Percentiles rank a stretch among this genome's conserved stretches.
Conservation (phyloP, 2,329 filamentous ascomycete genomes). For the Colletotrichum lindemuthianum region DNA sequence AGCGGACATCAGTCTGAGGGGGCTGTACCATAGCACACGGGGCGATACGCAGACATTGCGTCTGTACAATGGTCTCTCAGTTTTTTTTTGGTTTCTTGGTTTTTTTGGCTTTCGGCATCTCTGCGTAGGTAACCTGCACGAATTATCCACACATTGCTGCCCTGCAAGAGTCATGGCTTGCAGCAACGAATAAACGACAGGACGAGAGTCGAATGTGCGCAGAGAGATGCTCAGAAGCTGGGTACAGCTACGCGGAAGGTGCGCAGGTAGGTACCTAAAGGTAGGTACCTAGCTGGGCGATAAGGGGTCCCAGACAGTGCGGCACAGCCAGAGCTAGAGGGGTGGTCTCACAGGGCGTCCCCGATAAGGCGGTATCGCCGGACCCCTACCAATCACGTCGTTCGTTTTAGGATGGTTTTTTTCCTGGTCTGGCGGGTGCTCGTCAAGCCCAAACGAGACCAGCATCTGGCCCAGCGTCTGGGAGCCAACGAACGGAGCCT, state of each 20-base stretch:
- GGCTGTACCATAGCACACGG: conserved; percentile 1
- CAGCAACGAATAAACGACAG: too few species aligned
- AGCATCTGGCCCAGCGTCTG: conserved; percentile 25
- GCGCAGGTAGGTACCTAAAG: conserved; percentile 3
- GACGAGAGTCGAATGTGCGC: too few species aligned
- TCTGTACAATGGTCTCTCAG: too few species aligned
- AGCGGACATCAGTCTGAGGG: not conserved
- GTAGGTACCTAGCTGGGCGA: conserved; percentile 35
- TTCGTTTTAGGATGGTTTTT: not conserved
- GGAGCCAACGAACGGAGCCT: conserved; percentile 29
- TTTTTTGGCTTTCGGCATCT: too few species aligned
- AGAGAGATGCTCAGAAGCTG: too few species aligned
- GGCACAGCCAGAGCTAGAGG: not conserved
- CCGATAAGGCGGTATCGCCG: conserved; percentile 25
- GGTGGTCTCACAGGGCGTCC: conserved; percentile 8
- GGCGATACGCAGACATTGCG: not conserved
- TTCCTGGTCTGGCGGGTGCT: conserved; percentile 22
- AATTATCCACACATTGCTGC: too few species aligned
- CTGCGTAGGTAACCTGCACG: too few species aligned
- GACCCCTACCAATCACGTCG: conserved; percentile 22
- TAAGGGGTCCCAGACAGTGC: conserved; percentile 17
- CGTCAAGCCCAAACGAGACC: conserved; percentile 34
- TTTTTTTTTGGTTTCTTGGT: too few species aligned
- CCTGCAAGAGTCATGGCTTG: too few species aligned
- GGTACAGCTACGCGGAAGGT: too few species aligned